Evolutionary conservation across 495 filamentous ascomycete species (phyloP), one percentile per base, ranked within the genome.

Genomic region (Melanomma pulvis-pyrius): DNA sequence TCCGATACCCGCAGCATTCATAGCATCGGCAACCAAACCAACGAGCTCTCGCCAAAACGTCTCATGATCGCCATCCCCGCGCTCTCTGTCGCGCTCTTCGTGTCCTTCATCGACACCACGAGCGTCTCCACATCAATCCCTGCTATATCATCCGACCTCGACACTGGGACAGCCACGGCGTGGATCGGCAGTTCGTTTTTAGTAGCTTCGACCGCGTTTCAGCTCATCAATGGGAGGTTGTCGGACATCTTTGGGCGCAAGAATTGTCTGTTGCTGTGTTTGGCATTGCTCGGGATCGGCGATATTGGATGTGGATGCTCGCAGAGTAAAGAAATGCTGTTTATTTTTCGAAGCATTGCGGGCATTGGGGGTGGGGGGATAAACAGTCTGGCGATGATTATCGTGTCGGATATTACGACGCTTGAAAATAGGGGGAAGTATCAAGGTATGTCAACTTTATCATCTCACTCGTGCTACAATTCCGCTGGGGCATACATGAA

Each of bases 201-300:
- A 32, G 67, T 71, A 17, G 65, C 76, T 2, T 75, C 59, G 13
- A 79, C 77, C 13, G 67, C 58, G 13, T 61, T 79, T 12, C 74
- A 77, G 56, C 59, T 78, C 1, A 58, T 77, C 26, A 73, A 78
- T 55, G 76, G 76, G 1, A 63, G 76, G 1, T 59, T 78, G n/a
- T 67, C 59, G 26, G 75, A 78, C 48, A 79, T 79, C 15, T 74
- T 79, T 51, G 77, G 77, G 8, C 71, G 77, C 0, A 76, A 74
- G 56, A 57, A 65, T 30, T 61, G 62, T 30, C 61, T 76, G 22
- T n/a, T 79, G 8, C 47, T 56, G 2, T 32, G 51, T 8, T 28
- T 78, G 52, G 58, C 30, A 2, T 21, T 79, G 11, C 53, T 79
- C 26, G 72, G 53, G 7, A 48, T 67, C 13, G 56, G 64, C 1